Evolutionary conservation across 108 stramenopile species (phyloP), one percentile per base, ranked within the genome.

Genomic region (Cyclotella kingstonii): DNA sequence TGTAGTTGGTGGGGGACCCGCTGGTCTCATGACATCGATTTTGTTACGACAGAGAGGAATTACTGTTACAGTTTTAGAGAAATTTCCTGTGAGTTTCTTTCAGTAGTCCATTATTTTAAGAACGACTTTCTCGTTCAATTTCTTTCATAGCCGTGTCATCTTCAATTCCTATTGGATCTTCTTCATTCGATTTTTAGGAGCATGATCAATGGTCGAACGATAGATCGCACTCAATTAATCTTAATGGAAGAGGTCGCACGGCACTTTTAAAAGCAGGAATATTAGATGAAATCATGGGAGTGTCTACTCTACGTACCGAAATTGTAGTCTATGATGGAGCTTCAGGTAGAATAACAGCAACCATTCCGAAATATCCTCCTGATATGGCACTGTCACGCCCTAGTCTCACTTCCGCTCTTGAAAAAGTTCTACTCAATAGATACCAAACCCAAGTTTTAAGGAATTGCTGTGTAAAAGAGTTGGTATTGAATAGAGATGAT

Each of bases 241-340:
- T 59, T n/a, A 26, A 26, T 3, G 15, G 44, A 2, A 26, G 58
- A 14, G 58, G 58, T 30, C 26, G 58, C 17, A 26, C 12, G 12
- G 43, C 58, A 3, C 35, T 59, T 6, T 19, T 26, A 4, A 33
- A 54, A 27, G 52, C 52, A 10, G 58, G 58, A 17, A 14, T 59
- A 12, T 19, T 46, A 15, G 58, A 59, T 30, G 45, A 59, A 29
- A 28, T 43, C 14, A 8, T 28, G 3, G 58, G 30, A 10, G 41
- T 29, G 40, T 25, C 14, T 17, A 4, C 45, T 6, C 22, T 30
- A 12, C 39, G 58, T 6, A 4, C 12, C 28, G 18, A 23, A 14
- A 44, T 59, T 43, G 18, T 26, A 15, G 18, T 59, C 14, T 34
- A 59, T 41, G 58, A 59, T 43, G 58, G 58, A 22, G 44, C n/a